Percentiles rank a stretch among this genome's conserved stretches.
Conservation (phyloP, 306 rosid species). For the Vicia sativa region DNA sequence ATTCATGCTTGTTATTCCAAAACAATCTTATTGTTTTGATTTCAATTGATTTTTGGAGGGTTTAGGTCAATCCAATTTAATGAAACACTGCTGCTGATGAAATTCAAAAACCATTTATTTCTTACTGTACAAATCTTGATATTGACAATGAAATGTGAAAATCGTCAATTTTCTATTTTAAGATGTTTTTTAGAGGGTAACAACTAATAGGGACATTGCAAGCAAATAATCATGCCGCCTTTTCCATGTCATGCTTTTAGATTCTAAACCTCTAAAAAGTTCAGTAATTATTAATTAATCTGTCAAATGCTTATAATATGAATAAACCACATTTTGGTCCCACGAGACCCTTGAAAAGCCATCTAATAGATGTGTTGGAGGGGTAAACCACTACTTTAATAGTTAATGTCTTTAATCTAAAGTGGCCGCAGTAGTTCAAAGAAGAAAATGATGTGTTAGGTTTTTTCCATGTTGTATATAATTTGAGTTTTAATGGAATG, state of each 20-base stretch:
- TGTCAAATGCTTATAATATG: not conserved
- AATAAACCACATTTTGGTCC: slow-evolving; percentile 28
- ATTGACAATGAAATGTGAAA: not conserved
- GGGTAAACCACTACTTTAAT: too few species aligned
- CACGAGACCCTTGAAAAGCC: slow-evolving; percentile 40
- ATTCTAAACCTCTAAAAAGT: slow-evolving; percentile 9
- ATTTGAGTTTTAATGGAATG: slow-evolving; percentile 28
- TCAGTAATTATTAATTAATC: slow-evolving; percentile 1
- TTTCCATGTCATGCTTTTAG: slow-evolving; percentile 13
- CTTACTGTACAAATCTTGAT: not conserved
- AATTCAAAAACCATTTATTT: not conserved
- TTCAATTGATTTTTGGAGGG: not conserved
- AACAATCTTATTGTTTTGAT: not conserved
- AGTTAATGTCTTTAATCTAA: slow-evolving; percentile 1
- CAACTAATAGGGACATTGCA: not conserved
- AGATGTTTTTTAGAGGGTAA: not conserved
- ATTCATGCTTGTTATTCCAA: not conserved
- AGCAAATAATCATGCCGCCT: slow-evolving; percentile 22
- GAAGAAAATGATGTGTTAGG: slow-evolving; percentile 38
- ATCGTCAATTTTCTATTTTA: not conserved
- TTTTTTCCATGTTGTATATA: slow-evolving; percentile 25
- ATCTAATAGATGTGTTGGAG: too few species aligned
- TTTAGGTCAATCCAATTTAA: not conserved
- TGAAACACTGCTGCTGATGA: not conserved
- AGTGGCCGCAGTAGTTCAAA: slow-evolving; percentile 28